Base-by-base conservation (phyloP, 371 early-diverging fungal genomes). In the Apophysomyces variabilis region DNA sequence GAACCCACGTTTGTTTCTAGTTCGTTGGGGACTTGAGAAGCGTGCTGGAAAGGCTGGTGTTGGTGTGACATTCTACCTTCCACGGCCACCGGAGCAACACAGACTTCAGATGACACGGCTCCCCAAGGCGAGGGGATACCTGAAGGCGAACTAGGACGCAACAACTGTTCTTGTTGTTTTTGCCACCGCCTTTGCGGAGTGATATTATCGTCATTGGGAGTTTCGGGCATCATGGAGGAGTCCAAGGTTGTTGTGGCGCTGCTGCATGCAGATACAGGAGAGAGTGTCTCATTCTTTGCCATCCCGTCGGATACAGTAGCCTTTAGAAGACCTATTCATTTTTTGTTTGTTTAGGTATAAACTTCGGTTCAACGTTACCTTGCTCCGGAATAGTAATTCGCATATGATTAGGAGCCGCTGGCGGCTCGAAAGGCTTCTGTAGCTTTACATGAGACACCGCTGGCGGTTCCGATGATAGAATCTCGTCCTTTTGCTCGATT, bases 81-180 rank as follows among this genome's bases (percentile, higher is more conserved):
- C 21, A 21, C 21, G 5, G 54, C 18, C 9, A 50, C 21, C 0
- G 21, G 54, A 9, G 54, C 21, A 21, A 11, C 21, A n/a, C 35
- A 9, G 21, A 21, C 16, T 21, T 50, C 54, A 5, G 69, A 64
- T 7, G 63, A 37, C 35, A 47, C 58, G 3, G 69, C 64, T 12
- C 58, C 69, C 65, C 69, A 65, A 4, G 69, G 69, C 3, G 69
- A 69, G 1, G 69, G 69, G 14, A 77, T 65, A 50, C 54, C 54
- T 7, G 54, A 50, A 7, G 21, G 54, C 6, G 54, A 50, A 21
- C 54, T 50, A 3, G 54, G 21, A 21, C 54, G 54, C 4, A 26
- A 26, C 4, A 50, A 9, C 54, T 16, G 21, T 21, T 21, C 35
- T 21, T n/a, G 21, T 21, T n/a, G 21, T 21, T 21, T 16, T 7